phyloP scores from a whole-genome alignment of 140 eudicot species.

The Ambrosia hybrid region DNA sequence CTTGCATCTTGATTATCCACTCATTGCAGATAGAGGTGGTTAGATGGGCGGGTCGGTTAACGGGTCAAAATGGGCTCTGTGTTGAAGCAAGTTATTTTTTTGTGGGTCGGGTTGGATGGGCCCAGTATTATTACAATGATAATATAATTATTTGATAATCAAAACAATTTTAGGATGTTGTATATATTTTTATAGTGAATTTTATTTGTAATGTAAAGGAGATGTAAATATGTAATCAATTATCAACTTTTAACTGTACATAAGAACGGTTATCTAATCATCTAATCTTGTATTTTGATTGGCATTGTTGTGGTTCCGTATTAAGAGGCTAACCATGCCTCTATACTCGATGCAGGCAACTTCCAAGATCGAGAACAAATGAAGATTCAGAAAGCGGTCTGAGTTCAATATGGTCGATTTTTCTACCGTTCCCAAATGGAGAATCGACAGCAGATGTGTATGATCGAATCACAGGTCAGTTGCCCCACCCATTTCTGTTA shows the following conservation, averaged over 20 bases:
- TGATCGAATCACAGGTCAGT: slow-evolving; percentile 77
- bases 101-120: background rate
- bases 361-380: slow-evolving; percentile 80
- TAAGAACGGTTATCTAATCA: no score
- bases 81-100: background rate
- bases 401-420: slow-evolving; percentile 69
- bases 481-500: background rate
- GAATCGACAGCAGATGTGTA: slow-evolving; percentile 93
- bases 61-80: background rate
- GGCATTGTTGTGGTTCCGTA: no score
- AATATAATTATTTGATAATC: no score
- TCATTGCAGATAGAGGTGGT: background rate
- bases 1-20: background rate
- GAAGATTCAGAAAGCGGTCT: slow-evolving; percentile 65
- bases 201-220: no score
- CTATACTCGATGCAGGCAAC: slow-evolving; percentile 39
- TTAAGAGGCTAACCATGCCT: no score
- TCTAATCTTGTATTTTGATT: no score
- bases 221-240: no score
- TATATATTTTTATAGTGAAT: no score
- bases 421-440: slow-evolving; percentile 89
- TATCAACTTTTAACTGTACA: no score
- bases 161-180: no score
- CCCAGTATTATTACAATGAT: background rate
- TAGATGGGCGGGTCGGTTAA: background rate